These are phyloP conservation scores for Cenchrus americanus DNA, from an alignment of 176 grass and related monocot species.

Conservation along the genomic window DNA sequence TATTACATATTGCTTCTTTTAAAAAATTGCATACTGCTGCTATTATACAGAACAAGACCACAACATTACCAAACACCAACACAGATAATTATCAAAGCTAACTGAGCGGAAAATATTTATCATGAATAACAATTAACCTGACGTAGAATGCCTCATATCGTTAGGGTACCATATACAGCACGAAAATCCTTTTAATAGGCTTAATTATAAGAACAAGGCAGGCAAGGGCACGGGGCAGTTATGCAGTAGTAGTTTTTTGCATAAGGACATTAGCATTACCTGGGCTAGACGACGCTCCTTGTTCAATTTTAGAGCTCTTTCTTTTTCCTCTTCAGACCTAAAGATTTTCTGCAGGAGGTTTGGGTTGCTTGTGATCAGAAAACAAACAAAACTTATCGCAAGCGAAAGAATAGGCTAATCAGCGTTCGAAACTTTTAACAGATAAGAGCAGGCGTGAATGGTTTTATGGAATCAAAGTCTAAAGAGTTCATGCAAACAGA, in stretches of 20 bases:
- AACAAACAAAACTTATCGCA: not conserved
- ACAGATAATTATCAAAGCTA: not conserved
- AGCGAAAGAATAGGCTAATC: not conserved
- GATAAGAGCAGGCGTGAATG: not conserved
- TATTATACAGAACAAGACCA: not conserved
- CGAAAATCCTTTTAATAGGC: not conserved
- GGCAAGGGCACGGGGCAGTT: not conserved
- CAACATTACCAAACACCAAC: not conserved
- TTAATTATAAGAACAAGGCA: not conserved
- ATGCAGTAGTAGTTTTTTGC: not conserved
- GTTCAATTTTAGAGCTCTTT: conserved; percentile 70
- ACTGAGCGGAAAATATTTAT: not conserved
- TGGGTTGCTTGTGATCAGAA: conserved; percentile 12
- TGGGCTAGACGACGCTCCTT: conserved; percentile 78
- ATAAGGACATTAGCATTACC: conserved; percentile 33
- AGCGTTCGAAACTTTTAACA: not conserved
- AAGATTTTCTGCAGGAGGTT: conserved; percentile 72
- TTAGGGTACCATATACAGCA: not conserved
- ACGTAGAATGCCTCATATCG: not conserved
- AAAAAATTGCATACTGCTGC: not conserved
- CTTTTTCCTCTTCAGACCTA: conserved; percentile 76
- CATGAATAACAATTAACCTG: not conserved
- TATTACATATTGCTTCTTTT: not conserved
- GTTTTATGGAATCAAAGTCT: not conserved
- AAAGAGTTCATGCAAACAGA: not conserved